phyloP scores from a whole-genome alignment of 2,329 filamentous ascomycete species.

The Dendryphion nanum region DNA sequence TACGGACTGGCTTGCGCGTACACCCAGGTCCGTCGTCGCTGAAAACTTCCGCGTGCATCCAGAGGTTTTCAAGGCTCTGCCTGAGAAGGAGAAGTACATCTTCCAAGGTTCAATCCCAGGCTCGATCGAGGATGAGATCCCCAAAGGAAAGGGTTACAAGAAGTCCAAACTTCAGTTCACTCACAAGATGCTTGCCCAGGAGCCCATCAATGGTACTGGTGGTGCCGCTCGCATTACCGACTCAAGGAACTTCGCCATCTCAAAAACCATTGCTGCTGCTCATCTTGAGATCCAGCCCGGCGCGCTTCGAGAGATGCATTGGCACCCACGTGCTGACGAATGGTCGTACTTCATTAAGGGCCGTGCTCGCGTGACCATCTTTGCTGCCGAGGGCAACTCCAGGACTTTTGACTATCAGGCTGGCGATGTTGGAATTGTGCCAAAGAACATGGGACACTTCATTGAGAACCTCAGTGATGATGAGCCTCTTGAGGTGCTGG shows the following conservation, averaged over 20 bases:
- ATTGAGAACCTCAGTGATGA: conserved; percentile 76
- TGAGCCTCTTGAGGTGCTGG: conserved; percentile 71
- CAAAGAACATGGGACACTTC: conserved; percentile 74
- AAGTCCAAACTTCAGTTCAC: conserved; percentile 68
- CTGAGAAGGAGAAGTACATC: conserved; percentile 70
- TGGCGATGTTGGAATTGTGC: conserved; percentile 76
- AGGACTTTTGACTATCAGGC: conserved; percentile 74
- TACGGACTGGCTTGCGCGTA: conserved; percentile 72
- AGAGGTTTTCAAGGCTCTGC: conserved; percentile 68
- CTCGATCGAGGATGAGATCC: conserved; percentile 64
- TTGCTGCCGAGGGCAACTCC: conserved; percentile 66
- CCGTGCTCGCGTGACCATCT: conserved; percentile 71
- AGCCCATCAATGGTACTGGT: conserved; percentile 64
- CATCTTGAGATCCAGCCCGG: conserved; percentile 70
- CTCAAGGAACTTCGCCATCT: conserved; percentile 72
- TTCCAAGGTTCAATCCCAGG: conserved; percentile 68
- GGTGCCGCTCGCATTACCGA: conserved; percentile 73
- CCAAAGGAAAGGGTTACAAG: conserved; percentile 60
- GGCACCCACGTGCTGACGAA: conserved; percentile 77
- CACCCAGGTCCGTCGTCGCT: conserved; percentile 67
- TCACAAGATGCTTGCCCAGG: conserved; percentile 69
- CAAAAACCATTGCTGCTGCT: conserved; percentile 70
- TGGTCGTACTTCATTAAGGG: conserved; percentile 79
- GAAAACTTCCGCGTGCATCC: conserved; percentile 75
- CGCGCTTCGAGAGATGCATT: conserved; percentile 76